phyloP scores from a whole-genome alignment of 2,329 filamentous ascomycete genomes.

The Aureobasidium sp. region DNA sequence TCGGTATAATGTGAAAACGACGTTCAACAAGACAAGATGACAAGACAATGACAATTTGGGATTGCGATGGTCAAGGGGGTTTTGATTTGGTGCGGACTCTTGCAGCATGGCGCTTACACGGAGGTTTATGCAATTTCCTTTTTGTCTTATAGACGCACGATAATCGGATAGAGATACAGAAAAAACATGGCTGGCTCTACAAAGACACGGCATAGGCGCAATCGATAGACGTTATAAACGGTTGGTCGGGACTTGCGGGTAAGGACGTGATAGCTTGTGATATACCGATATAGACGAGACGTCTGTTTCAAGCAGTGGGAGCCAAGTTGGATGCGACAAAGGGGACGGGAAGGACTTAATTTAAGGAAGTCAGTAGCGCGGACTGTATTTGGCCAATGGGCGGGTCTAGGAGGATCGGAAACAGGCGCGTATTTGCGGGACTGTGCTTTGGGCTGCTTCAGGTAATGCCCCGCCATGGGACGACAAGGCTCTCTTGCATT shows the following conservation, averaged over 20 bases:
- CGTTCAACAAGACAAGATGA: conserved; percentile 1
- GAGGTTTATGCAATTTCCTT: conserved; percentile 4
- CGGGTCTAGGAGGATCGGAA: conserved; percentile 7
- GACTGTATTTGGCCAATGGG: conserved; percentile 5
- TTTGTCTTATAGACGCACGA: conserved; percentile 6
- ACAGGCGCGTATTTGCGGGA: conserved; percentile 11
- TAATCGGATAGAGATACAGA: conserved; percentile 4
- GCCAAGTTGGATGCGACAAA: conserved; percentile 11
- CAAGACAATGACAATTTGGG: conserved; percentile 12
- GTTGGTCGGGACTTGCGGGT: conserved; percentile 6
- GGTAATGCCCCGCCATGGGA: neutral
- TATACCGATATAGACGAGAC: conserved; percentile 12
- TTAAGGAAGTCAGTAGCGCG: neutral
- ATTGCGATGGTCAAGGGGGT: conserved; percentile 7
- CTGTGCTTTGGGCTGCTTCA: conserved; percentile 14
- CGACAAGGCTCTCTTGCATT: neutral
- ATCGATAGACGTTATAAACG: conserved; percentile 6
- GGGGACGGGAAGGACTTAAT: neutral
- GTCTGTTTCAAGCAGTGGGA: neutral
- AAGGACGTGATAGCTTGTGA: neutral
- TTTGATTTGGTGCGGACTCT: conserved; percentile 2
- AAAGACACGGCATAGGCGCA: neutral
- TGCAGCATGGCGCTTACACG: conserved; percentile 12
- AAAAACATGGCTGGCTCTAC: neutral
- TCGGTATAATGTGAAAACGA: conserved; percentile 3